These are phyloP conservation scores for Primulina huaijiensis DNA, from an alignment of 257 asterid genomes.

Conservation along the genomic window DNA sequence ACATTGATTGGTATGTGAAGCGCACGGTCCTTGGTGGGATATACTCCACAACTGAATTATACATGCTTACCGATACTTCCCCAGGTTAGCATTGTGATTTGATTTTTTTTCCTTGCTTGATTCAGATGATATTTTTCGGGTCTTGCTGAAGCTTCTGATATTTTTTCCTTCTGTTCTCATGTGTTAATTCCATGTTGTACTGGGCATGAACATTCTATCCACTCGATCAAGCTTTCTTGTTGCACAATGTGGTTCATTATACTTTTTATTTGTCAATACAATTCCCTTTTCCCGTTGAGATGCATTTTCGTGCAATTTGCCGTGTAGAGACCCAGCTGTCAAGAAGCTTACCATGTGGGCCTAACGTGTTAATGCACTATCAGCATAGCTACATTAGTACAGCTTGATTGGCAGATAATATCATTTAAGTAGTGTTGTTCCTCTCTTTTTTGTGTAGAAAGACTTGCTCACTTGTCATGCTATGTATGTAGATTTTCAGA, in stretches of 20 bases:
- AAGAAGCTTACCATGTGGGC: slow-evolving; percentile 1
- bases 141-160: too few relatives aligned
- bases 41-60: slow-evolving; percentile 78
- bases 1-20: slow-evolving; percentile 76
- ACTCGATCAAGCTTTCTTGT: not conserved
- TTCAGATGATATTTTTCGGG: not conserved
- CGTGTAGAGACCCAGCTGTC: slow-evolving; percentile 5
- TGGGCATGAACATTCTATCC: slow-evolving; percentile 4
- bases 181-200: slow-evolving; percentile 14
- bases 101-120: not conserved
- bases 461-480: slow-evolving; percentile 14
- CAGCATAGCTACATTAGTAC: not conserved
- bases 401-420: slow-evolving; percentile 12
- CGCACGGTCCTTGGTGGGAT: slow-evolving; percentile 87
- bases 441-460: slow-evolving; percentile 12
- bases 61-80: slow-evolving; percentile 88
- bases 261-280: not conserved
- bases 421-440: slow-evolving; percentile 11
- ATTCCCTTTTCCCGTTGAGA: not conserved
- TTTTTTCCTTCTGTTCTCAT: slow-evolving; percentile 1
- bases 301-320: not conserved
- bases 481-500: slow-evolving; percentile 58
- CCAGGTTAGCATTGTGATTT: slow-evolving; percentile 50
- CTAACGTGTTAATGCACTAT: slow-evolving; percentile 11
- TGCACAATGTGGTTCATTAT: not conserved